A percentile compares a stretch with the other conserved stretches of the same genome.
phyloP scores from a whole-genome alignment of 805 yeast species.

The Yamadazyma tumulicola region DNA sequence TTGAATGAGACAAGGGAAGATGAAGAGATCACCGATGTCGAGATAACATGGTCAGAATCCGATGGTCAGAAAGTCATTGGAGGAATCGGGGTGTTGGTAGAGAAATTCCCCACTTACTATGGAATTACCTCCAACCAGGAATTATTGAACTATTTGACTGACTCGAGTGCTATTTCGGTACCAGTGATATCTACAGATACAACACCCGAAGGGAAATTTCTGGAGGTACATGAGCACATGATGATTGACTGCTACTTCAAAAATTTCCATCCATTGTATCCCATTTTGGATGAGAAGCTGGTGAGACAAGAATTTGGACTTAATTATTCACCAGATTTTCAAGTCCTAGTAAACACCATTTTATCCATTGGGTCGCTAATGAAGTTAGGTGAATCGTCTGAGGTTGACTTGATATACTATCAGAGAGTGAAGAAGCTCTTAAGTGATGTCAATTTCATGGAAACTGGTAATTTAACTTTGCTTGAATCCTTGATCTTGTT shows the following conservation, averaged over 20 bases:
- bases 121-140: slow-evolving; percentile 10
- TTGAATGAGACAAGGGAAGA: slow-evolving; percentile 7
- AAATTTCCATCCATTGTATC: slow-evolving; percentile 59
- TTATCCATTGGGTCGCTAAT: slow-evolving; percentile 73
- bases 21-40: neutral
- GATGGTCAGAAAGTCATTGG: slow-evolving; percentile 6
- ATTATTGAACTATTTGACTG: too few relatives aligned
- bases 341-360: slow-evolving; percentile 52
- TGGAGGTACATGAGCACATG: slow-evolving; percentile 50
- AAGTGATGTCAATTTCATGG: slow-evolving; percentile 45
- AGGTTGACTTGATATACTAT: slow-evolving; percentile 48
- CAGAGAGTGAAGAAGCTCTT: slow-evolving; percentile 45
- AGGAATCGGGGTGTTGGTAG: slow-evolving; percentile 15
- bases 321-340: slow-evolving; percentile 45
- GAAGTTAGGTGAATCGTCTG: slow-evolving; percentile 49
- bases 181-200: too few relatives aligned
- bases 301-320: slow-evolving; percentile 44
- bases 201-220: slow-evolving; percentile 2
- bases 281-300: slow-evolving; percentile 48
- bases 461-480: slow-evolving; percentile 55
- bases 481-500: slow-evolving; percentile 40
- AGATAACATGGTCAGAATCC: neutral
- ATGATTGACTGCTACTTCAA: slow-evolving; percentile 32
- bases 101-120: too few relatives aligned
- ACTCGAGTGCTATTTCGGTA: too few relatives aligned